phyloP scores from a whole-genome alignment of 1,284 basidiomycete species.

The Leccinum angustisporum region DNA sequence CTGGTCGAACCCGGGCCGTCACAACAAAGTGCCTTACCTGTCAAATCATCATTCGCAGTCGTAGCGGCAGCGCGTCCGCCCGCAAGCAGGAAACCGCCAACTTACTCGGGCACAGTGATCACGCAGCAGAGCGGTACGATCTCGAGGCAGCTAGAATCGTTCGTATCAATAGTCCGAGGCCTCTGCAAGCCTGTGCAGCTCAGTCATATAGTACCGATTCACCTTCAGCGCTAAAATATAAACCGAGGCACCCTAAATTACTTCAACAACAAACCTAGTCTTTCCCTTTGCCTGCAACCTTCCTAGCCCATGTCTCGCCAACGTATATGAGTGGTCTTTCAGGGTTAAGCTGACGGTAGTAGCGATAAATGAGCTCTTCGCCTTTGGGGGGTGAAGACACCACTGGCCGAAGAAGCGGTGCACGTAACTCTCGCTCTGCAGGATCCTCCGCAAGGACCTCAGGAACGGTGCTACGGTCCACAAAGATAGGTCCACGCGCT shows the following conservation, averaged over 20 bases:
- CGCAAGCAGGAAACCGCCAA: no score
- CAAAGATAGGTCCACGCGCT: constrained; percentile 13
- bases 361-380: constrained; percentile 8
- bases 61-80: no score
- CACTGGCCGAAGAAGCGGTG: constrained; percentile 4
- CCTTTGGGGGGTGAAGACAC: constrained; percentile 5
- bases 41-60: no score
- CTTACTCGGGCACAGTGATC: no score
- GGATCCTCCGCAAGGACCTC: background rate
- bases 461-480: constrained; percentile 1
- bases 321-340: constrained; percentile 8
- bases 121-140: no score
- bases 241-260: background rate
- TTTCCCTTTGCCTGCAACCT: constrained; percentile 1
- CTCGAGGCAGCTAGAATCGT: no score
- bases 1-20: no score
- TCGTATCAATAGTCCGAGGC: no score
- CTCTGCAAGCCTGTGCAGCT: no score
- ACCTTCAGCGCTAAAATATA: no score
- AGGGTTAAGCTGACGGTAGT: background rate
- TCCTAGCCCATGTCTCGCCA: constrained; percentile 15
- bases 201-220: background rate
- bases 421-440: constrained; percentile 5
- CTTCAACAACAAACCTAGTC: background rate
- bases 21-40: no score